Conservation (phyloP, 2,329 filamentous ascomycete species). For the Dichotomopilus funicola region DNA sequence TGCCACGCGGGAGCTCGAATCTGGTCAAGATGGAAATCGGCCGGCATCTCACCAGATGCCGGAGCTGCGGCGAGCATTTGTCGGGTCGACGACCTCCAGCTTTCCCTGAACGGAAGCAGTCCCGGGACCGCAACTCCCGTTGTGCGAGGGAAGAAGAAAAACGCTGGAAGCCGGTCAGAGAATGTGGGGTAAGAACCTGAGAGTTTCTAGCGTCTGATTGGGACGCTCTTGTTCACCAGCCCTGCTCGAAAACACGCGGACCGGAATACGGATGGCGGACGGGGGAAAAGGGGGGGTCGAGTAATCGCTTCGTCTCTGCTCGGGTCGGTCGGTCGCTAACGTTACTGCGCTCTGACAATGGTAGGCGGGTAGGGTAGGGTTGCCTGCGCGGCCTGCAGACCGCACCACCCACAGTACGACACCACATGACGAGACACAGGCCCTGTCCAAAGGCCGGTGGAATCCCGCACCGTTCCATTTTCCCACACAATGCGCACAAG, state of each 20-base stretch:
- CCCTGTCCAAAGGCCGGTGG: not conserved
- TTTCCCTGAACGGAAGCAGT: not conserved
- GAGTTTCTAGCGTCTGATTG: not conserved
- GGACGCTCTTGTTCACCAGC: not conserved
- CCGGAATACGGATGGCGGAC: not conserved
- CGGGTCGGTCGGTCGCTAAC: too few species aligned
- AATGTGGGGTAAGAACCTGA: not conserved
- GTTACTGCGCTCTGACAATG: too few species aligned
- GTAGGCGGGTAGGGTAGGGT: too few species aligned
- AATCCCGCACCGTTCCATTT: conserved; percentile 1
- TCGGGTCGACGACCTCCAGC: not conserved
- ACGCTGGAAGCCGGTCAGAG: not conserved
- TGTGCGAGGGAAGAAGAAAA: too few species aligned
- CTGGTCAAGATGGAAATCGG: too few species aligned
- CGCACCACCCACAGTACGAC: not conserved
- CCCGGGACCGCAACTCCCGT: too few species aligned
- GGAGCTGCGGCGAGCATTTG: not conserved
- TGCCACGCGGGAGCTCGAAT: too few species aligned
- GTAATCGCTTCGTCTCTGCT: too few species aligned
- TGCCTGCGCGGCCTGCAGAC: too few species aligned
- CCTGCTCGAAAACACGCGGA: not conserved
- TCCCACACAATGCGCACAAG: not conserved
- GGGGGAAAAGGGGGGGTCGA: too few species aligned
- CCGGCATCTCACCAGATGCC: not conserved
- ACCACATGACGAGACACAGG: not conserved